Conservation (phyloP, 2,329 filamentous ascomycete species). For the Pseudonectria buxi region DNA sequence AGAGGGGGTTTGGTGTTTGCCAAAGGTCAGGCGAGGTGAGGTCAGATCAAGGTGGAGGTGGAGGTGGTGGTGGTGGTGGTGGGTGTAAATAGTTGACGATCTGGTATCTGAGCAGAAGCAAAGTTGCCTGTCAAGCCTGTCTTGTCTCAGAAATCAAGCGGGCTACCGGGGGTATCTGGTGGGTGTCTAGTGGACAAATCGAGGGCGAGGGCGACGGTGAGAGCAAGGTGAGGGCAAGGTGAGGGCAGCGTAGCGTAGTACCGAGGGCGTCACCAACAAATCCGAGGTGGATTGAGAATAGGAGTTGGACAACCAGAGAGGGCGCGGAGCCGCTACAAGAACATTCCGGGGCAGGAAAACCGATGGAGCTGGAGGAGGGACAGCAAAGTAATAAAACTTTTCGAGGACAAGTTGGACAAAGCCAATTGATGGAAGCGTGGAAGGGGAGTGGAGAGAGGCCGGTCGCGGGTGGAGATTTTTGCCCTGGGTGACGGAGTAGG, state of each 20-base stretch:
- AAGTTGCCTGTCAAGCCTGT: slow-evolving; percentile 2
- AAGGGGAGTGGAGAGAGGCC: slow-evolving; percentile 15
- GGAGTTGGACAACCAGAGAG: slow-evolving; percentile 13
- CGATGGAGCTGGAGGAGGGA: slow-evolving; percentile 16
- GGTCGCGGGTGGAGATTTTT: slow-evolving; percentile 22
- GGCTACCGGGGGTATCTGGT: slow-evolving; percentile 4
- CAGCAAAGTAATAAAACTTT: slow-evolving; percentile 22
- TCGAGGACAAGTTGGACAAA: slow-evolving; percentile 23
- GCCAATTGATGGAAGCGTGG: slow-evolving; percentile 23
- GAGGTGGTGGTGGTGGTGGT: slow-evolving; percentile 1
- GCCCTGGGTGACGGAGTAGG: slow-evolving; percentile 20
- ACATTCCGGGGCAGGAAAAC: slow-evolving; percentile 17
- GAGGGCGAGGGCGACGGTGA: slow-evolving; percentile 6
- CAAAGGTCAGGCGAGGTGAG: background rate
- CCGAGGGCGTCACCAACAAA: too few relatives aligned
- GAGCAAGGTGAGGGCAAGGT: background rate
- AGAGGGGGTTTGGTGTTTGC: slow-evolving; percentile 5
- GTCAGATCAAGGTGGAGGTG: background rate
- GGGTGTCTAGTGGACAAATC: slow-evolving; percentile 1
- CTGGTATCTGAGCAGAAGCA: slow-evolving; percentile 5
- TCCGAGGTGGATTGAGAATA: slow-evolving; percentile 6
- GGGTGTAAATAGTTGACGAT: slow-evolving; percentile 2
- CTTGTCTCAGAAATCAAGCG: slow-evolving; percentile 9
- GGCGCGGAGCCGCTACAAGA: slow-evolving; percentile 19
- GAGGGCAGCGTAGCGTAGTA: too few relatives aligned